phyloP scores from a whole-genome alignment of 2,329 filamentous ascomycete genomes.

The Fusarium sp. region DNA sequence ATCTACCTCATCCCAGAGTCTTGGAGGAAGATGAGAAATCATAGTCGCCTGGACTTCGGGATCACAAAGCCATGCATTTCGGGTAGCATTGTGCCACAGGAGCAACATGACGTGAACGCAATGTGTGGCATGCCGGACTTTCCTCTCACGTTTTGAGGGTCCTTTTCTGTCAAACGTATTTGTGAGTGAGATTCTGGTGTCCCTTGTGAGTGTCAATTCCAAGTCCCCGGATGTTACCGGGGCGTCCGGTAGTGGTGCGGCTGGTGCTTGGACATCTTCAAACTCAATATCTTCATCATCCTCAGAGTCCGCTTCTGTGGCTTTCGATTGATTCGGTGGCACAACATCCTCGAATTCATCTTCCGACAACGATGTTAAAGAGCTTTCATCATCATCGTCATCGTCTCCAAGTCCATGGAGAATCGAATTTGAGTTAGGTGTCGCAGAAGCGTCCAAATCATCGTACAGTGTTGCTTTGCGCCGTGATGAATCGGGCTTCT shows the following conservation, averaged over 20 bases:
- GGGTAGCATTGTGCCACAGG: constrained; percentile 87
- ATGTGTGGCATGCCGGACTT: constrained; percentile 81
- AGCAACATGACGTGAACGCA: constrained; percentile 88
- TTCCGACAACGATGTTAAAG: constrained; percentile 65
- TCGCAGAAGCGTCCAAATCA: constrained; percentile 63
- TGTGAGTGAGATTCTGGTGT: constrained; percentile 67
- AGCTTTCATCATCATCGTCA: constrained; percentile 51
- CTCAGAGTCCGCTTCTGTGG: constrained; percentile 46
- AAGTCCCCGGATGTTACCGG: constrained; percentile 70
- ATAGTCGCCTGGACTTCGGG: constrained; percentile 77
- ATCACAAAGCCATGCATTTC: constrained; percentile 87
- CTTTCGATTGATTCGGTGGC: constrained; percentile 49
- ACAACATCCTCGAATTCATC: constrained; percentile 62
- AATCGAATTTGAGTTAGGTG: constrained; percentile 53
- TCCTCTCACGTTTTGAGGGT: constrained; percentile 83
- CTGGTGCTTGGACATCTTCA: constrained; percentile 71
- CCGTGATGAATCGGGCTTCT: constrained; percentile 30
- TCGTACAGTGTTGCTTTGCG: constrained; percentile 70
- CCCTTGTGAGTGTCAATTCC: constrained; percentile 74
- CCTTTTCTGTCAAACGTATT: constrained; percentile 79
- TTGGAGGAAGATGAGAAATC: constrained; percentile 74
- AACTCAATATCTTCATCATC: constrained; percentile 63
- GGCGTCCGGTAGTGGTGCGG: constrained; percentile 59
- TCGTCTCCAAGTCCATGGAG: constrained; percentile 57
- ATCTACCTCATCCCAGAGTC: constrained; percentile 76